Base-by-base conservation (phyloP, 2,329 filamentous ascomycete species). In the Elsinoe ampelina region DNA sequence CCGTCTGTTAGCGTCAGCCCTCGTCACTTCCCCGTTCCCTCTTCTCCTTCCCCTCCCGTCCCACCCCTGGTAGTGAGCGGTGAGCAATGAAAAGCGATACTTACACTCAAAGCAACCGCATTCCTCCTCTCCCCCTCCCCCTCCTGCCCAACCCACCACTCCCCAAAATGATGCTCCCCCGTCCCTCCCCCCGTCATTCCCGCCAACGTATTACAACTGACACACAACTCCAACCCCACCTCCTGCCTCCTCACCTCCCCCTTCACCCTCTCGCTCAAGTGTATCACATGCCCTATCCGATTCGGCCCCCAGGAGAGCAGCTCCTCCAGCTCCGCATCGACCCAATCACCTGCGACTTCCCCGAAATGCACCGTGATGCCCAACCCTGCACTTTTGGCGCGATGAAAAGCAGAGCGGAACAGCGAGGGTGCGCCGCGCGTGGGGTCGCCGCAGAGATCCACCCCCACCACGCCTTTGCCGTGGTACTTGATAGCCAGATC, bases 371-470 rank as follows among this genome's bases (percentile, higher is more conserved):
- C 71, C 0, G 88, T 91, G 22, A 89, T 70, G 1, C 77, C 77
- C 13, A 93, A 68, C 0, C 79, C 80, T 1, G 75, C 66, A 0
- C 64, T 67, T 59, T 75, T 78, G 4, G 85, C 86, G 56, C 74
- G 72, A 1, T 67, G 63, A 62, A 93, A 86, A 0, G 82, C 78
- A 0, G 76, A 71, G 1, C 73, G 72, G 66, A 89, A 86, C 5
- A 80, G 70, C 13, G 75, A 70, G 17, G 91, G 74, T 51, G 83
- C 77, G 8, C 83, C 83, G 60, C 75, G 77, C 0, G 77, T 73
- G 1, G 87, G 88, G 65, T 95, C 83, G 15, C 89, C 89, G 69
- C 87, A 92, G 17, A 93, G 78, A 65, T 93, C 89, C 19, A 93
- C 70, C 12, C 83, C 88, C 1, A 92, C 84, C 3, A 92, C 80